These are phyloP conservation scores for Liriodendron chinense DNA, from an alignment of 164 flowering plant genomes.

Conservation along the genomic window DNA sequence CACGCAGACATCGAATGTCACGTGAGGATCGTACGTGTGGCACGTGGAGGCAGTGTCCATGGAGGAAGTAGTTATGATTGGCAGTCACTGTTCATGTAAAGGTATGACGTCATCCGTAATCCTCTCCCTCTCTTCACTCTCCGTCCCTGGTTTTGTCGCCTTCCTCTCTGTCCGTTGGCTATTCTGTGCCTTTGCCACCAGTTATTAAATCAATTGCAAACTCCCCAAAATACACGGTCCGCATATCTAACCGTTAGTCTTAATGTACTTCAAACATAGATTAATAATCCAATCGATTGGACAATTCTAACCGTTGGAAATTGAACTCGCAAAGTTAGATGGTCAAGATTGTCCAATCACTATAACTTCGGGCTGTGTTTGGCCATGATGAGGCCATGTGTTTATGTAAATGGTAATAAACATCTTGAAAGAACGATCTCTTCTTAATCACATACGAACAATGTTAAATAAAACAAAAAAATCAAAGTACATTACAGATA, in stretches of 20 bases:
- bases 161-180: background rate
- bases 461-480: too few relatives aligned
- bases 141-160: background rate
- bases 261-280: background rate
- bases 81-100: background rate
- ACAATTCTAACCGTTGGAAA: background rate
- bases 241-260: background rate
- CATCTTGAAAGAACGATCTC: too few relatives aligned
- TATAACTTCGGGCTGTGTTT: too few relatives aligned
- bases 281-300: too few relatives aligned
- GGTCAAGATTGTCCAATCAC: too few relatives aligned
- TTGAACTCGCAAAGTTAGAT: background rate
- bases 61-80: background rate
- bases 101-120: background rate
- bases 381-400: too few relatives aligned
- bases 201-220: background rate
- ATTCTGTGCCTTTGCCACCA: background rate
- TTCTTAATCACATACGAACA: too few relatives aligned
- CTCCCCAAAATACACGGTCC: background rate
- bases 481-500: too few relatives aligned
- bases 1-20: background rate
- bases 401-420: too few relatives aligned
- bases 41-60: background rate
- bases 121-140: background rate
- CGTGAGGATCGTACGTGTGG: background rate